A percentile compares a stretch with the other conserved stretches of the same genome.
Conservation (phyloP, 202 grass and related monocot genomes). For the Elaeis oleifera region DNA sequence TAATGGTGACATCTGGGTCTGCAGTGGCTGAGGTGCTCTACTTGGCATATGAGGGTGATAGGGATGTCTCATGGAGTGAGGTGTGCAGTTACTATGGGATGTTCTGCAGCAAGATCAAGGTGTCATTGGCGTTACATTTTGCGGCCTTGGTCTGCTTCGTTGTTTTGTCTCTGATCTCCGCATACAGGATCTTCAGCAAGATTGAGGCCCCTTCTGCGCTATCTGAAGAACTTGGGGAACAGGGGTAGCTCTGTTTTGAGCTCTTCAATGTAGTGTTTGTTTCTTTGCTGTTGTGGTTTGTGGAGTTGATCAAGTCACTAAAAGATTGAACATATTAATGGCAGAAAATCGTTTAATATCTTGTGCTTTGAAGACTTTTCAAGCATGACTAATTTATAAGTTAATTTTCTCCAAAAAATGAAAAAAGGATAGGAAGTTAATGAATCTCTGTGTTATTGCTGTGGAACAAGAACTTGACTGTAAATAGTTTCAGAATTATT, state of each 20-base stretch:
- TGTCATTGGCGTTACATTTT: conserved; percentile 55
- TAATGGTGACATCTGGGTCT: conserved; percentile 73
- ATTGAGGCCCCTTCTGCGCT: conserved; percentile 13
- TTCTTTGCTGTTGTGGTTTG: too few relatives aligned
- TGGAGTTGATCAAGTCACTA: too few relatives aligned
- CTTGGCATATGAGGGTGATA: conserved; percentile 53
- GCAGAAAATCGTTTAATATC: too few relatives aligned
- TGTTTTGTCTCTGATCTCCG: conserved; percentile 55
- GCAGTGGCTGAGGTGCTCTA: conserved; percentile 73
- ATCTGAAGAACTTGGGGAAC: conserved; percentile 14
- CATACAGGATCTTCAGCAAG: conserved; percentile 52
- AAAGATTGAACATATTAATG: too few relatives aligned
- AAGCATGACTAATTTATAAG: too few relatives aligned
- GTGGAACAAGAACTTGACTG: too few relatives aligned
- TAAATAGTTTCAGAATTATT: too few relatives aligned
- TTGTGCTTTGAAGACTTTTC: too few relatives aligned
- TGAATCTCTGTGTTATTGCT: too few relatives aligned
- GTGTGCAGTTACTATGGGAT: conserved; percentile 77
- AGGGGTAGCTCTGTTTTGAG: conserved; percentile 3
- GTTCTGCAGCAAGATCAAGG: conserved; percentile 59
- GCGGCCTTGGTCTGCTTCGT: conserved; percentile 64
- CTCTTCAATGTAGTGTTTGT: too few relatives aligned
- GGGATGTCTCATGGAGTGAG: conserved; percentile 71
- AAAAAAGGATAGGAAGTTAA: too few relatives aligned
- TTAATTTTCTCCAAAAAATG: too few relatives aligned